Evolutionary conservation across 1,284 basidiomycete genomes (phyloP), one percentile per base, ranked within the genome.

Genomic region (Irpex sp.): DNA sequence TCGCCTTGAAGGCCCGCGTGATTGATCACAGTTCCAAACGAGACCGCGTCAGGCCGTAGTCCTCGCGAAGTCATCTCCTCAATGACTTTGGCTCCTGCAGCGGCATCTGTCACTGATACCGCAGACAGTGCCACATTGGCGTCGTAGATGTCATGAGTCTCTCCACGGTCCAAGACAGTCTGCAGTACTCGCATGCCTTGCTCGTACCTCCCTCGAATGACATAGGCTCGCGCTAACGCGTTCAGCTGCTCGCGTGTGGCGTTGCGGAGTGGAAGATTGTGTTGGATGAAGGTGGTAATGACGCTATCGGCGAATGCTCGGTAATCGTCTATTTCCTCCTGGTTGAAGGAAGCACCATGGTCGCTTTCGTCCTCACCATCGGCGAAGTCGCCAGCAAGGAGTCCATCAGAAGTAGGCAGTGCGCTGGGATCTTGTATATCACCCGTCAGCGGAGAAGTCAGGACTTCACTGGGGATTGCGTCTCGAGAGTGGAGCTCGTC

Each of bases 1-100:
- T 89, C 79, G 35, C 76, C 74, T 47, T 80, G 77, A 17, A 73
- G 63, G 39, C 83, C 71, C 9, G 87, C 86, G 61, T 79, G 77
- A 65, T 88, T 83, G 60, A 90, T 74, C 55, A 88, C 78, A 0
- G 85, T 87, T 31, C 85, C 86, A 71, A 82, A 85, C 54, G 83
- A 81, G 43, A 84, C 78, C 19, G 71, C 71, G 69, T 85, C 82
- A 1, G 86, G 85, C 50, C 68, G 67, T 50, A 87, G 63, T n/a
- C 83, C 82, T 26, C 68, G 67, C 15, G 73, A 66, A 0, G 75
- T 63, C 83, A 90, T 87, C 35, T 75, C 75, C 57, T 76, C 69
- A 37, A 90, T 70, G 68, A 87, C 77, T 26, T 64, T 67, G 11
- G 75, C 76, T 4, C 83, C 89, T 11, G 69, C 70, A 13, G 71